phyloP scores from a whole-genome alignment of 306 rosid genomes.

The Pyrus communis region DNA sequence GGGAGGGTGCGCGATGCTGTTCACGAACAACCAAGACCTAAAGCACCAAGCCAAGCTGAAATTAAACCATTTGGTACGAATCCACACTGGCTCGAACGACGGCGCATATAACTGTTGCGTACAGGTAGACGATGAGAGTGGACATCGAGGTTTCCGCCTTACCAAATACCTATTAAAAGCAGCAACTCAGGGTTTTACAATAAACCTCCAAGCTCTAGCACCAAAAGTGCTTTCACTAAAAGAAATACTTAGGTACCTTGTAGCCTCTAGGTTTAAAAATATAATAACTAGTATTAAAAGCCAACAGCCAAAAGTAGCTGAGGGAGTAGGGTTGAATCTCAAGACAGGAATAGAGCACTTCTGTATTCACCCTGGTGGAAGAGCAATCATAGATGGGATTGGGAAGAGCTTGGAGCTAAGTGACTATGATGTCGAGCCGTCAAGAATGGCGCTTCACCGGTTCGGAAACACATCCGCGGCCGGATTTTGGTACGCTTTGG shows the following conservation, averaged over 20 bases:
- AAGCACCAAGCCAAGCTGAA: slow-evolving; percentile 46
- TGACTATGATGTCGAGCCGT: slow-evolving; percentile 68
- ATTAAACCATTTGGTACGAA: slow-evolving; percentile 51
- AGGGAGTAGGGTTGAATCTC: slow-evolving; percentile 37
- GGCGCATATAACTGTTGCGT: slow-evolving; percentile 76
- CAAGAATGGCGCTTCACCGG: slow-evolving; percentile 73
- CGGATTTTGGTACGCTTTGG: slow-evolving; percentile 82
- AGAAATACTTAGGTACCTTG: slow-evolving; percentile 41
- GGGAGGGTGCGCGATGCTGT: slow-evolving; percentile 66
- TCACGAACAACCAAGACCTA: slow-evolving; percentile 47
- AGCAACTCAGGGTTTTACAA: slow-evolving; percentile 52
- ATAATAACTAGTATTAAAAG: not conserved
- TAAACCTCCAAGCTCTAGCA: slow-evolving; percentile 41
- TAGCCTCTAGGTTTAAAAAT: not conserved
- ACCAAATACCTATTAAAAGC: slow-evolving; percentile 58
- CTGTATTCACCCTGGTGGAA: slow-evolving; percentile 73
- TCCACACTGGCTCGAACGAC: slow-evolving; percentile 61
- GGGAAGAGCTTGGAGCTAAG: slow-evolving; percentile 52
- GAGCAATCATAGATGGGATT: slow-evolving; percentile 72
- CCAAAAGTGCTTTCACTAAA: slow-evolving; percentile 54
- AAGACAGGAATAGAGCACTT: slow-evolving; percentile 67
- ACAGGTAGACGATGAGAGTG: slow-evolving; percentile 61
- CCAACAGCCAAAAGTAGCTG: not conserved
- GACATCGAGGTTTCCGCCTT: slow-evolving; percentile 56
- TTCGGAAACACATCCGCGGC: slow-evolving; percentile 88